These are phyloP conservation scores for Marchantia paleacea DNA, from an alignment of 225 moss, liverwort and hornwort species.

Conservation along the genomic window DNA sequence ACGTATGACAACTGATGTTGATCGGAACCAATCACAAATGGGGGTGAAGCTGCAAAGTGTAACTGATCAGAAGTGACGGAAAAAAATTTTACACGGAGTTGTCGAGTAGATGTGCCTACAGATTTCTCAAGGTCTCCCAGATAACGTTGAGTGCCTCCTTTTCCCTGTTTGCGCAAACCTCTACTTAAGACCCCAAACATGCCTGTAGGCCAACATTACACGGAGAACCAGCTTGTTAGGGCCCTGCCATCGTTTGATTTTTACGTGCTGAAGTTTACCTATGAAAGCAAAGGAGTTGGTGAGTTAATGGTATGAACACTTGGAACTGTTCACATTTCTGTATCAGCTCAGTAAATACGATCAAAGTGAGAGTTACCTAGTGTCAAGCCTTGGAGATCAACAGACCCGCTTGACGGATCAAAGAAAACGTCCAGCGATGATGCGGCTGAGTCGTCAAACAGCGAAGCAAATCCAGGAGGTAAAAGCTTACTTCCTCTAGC, in stretches of 20 bases:
- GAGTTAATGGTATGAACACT: neutral
- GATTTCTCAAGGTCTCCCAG: constrained; percentile 90
- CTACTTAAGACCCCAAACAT: constrained; percentile 96
- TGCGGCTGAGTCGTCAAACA: constrained; percentile 96
- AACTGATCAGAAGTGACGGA: neutral
- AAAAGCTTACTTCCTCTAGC: constrained; percentile 94
- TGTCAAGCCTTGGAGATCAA: constrained; percentile 93
- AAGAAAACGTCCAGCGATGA: constrained; percentile 97
- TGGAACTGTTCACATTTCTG: neutral
- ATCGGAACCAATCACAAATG: neutral
- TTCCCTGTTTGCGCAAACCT: constrained; percentile 81
- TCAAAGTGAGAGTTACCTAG: constrained; percentile 43
- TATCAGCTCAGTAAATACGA: neutral
- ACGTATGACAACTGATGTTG: no score
- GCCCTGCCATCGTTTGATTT: neutral
- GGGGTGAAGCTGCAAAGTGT: no score
- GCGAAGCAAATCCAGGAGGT: constrained; percentile 93
- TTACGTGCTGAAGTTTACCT: neutral
- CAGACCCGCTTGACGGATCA: constrained; percentile 83
- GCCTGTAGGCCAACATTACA: constrained; percentile 40
- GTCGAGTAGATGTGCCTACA: constrained; percentile 31
- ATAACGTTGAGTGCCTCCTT: constrained; percentile 87
- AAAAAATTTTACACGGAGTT: neutral
- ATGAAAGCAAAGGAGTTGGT: neutral
- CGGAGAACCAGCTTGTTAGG: neutral